Evolutionary conservation across 345 rosid genomes (phyloP), one percentile per base, ranked within the genome.

Genomic region (Corchorus capsularis): DNA sequence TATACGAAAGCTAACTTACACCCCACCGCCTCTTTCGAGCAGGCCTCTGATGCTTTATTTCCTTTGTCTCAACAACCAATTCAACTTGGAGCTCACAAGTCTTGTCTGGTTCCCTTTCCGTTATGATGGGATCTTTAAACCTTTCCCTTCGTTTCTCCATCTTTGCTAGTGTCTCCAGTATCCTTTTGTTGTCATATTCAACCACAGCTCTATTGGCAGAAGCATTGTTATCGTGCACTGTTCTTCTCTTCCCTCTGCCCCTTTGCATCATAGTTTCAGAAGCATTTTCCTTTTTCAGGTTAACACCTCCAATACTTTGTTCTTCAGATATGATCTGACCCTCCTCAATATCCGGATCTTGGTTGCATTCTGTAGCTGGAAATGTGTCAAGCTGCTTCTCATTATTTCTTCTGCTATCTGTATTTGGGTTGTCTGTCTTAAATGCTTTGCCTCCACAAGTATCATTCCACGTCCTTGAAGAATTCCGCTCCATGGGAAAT

Each of bases 91-190:
- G 71, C 34, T 77, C 50, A 9, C 55, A 17, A 16, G 72, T 8
- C 73, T 69, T 76, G 45, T 79, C 81, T 5, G 71, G 67, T 71
- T 78, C 81, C 75, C 41, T 80, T 61, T 52, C 76, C 45, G n/a
- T 61, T 32, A 80, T 7, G 12, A 75, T 59, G 4, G 83, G 70
- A 63, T 83, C 84, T 78, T 87, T 86, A 78, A 93, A 93, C 60
- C 94, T 85, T 83, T 86, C 87, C 79, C 88, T 84, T 61, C 92
- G 80, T 81, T 82, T 91, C 80, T 88, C 90, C 91, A 93, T 88
- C 83, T 86, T 89, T 46, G 87, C 93, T 39, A 91, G 17, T 10
- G 87, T 83, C 53, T 83, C 91, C 69, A 66, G 78, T 60, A 89
- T 81, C 49, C 73, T 75, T 15, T 83, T 78, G 1, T 83, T 76